A percentile compares a stretch with the other conserved stretches of the same genome.
These are phyloP conservation scores for Thecaphora frezii DNA, from an alignment of 1,284 basidiomycete species.

Conservation along the genomic window DNA sequence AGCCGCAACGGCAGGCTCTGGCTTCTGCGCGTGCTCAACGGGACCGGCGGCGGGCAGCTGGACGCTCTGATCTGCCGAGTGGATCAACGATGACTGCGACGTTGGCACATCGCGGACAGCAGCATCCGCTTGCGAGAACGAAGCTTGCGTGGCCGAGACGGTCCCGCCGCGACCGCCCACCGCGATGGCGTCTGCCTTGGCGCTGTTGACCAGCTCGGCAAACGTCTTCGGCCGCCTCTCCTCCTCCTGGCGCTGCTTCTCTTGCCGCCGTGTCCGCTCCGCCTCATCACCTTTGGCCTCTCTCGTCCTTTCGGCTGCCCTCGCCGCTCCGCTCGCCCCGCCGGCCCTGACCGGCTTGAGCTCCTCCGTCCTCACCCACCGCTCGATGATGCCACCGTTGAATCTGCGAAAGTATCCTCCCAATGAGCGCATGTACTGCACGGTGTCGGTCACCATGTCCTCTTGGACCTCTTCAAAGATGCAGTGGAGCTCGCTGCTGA, in stretches of 20 bases:
- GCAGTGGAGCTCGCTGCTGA: conserved; percentile 42
- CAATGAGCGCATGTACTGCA: conserved; percentile 48
- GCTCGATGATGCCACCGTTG: conserved; percentile 44
- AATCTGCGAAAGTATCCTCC: conserved; percentile 57
- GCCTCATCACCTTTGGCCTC: neutral
- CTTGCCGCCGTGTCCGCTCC: neutral
- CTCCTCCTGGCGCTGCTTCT: neutral
- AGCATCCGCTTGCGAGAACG: neutral
- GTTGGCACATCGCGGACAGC: too few relatives aligned
- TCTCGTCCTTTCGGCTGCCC: neutral
- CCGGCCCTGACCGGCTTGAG: conserved; percentile 42
- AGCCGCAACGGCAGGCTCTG: too few relatives aligned
- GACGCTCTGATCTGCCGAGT: neutral
- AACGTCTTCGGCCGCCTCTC: neutral
- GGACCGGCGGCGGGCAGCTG: neutral
- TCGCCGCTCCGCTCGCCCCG: conserved; percentile 12
- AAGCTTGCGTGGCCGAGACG: neutral
- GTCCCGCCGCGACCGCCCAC: neutral
- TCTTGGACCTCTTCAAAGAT: conserved; percentile 47
- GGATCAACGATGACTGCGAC: neutral
- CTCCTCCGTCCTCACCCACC: conserved; percentile 47
- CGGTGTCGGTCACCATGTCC: conserved; percentile 53
- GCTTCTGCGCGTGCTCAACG: neutral
- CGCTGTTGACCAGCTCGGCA: neutral
- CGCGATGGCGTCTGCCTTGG: neutral